Percentiles rank a stretch among this genome's conserved stretches.
Evolutionary conservation across 1,284 basidiomycete genomes (phyloP).

Genomic region (Cutaneotrichosporon cavernicola): DNA sequence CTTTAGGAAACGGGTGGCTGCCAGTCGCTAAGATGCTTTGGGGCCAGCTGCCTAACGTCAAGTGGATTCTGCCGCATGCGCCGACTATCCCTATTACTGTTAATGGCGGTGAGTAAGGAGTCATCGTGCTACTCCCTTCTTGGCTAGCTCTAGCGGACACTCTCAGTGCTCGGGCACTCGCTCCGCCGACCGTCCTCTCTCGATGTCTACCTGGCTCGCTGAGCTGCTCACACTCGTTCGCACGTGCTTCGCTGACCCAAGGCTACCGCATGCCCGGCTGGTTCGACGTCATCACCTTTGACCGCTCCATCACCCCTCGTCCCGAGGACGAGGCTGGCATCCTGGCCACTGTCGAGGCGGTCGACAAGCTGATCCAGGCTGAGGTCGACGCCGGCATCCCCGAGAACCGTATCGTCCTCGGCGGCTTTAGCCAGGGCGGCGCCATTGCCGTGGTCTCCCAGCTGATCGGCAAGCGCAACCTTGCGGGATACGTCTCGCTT

Average conservation of each 20-base stretch:
- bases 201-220: neutral
- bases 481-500: constrained; percentile 70
- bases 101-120: constrained; percentile 46
- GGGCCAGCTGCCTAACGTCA: constrained; percentile 65
- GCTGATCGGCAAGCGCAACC: constrained; percentile 64
- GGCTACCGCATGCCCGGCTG: constrained; percentile 52
- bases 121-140: no score
- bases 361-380: constrained; percentile 69
- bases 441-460: constrained; percentile 74
- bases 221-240: neutral
- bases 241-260: constrained; percentile 15
- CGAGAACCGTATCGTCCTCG: constrained; percentile 62
- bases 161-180: neutral
- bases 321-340: constrained; percentile 72
- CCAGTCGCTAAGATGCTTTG: constrained; percentile 69
- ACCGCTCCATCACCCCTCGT: constrained; percentile 56
- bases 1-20: constrained; percentile 68
- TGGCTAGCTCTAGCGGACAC: no score
- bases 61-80: constrained; percentile 79
- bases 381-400: constrained; percentile 72
- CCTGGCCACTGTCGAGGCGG: constrained; percentile 61
- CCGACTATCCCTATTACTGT: constrained; percentile 56
- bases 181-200: neutral
- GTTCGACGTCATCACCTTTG: constrained; percentile 76
- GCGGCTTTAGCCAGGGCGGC: constrained; percentile 85